Percentiles rank a stretch among this genome's conserved stretches.
Conservation (phyloP, 2,329 filamentous ascomycete species). For the Colletotrichum sp. region DNA sequence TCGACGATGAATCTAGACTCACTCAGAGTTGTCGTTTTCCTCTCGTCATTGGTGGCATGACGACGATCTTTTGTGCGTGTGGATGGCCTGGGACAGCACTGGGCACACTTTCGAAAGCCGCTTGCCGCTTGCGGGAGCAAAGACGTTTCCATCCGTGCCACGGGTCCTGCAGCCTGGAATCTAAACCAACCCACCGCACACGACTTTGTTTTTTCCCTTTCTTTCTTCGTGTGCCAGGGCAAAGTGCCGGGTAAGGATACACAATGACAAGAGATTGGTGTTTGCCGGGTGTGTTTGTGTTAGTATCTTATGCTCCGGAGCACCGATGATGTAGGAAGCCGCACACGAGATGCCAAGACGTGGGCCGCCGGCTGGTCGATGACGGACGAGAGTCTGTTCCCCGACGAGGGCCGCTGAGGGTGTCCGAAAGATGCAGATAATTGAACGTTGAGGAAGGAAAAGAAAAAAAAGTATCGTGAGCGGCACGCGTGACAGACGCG, state of each 20-base stretch:
- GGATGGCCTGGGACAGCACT: background rate
- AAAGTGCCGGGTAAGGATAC: background rate
- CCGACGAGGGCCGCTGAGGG: background rate
- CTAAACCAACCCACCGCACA: background rate
- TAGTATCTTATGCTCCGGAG: background rate
- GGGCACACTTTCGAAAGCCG: background rate
- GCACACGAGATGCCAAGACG: background rate
- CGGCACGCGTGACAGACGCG: slow-evolving; percentile 6
- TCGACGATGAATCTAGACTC: background rate
- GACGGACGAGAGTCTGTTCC: background rate
- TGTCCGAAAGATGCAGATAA: background rate
- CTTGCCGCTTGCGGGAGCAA: slow-evolving; percentile 6
- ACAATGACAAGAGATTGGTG: background rate
- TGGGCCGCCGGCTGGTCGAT: background rate
- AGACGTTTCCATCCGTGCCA: slow-evolving; percentile 18
- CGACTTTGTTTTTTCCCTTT: background rate
- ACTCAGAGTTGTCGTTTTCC: background rate
- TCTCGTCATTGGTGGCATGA: background rate
- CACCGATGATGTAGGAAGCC: background rate
- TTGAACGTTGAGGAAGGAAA: background rate
- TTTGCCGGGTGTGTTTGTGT: background rate
- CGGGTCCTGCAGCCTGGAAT: background rate
- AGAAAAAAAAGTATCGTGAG: background rate
- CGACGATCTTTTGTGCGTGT: background rate
- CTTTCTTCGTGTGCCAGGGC: background rate